Percentiles rank a stretch among this genome's conserved stretches.
Conservation (phyloP, 2,329 filamentous ascomycete genomes). For the Penicillium sp. region DNA sequence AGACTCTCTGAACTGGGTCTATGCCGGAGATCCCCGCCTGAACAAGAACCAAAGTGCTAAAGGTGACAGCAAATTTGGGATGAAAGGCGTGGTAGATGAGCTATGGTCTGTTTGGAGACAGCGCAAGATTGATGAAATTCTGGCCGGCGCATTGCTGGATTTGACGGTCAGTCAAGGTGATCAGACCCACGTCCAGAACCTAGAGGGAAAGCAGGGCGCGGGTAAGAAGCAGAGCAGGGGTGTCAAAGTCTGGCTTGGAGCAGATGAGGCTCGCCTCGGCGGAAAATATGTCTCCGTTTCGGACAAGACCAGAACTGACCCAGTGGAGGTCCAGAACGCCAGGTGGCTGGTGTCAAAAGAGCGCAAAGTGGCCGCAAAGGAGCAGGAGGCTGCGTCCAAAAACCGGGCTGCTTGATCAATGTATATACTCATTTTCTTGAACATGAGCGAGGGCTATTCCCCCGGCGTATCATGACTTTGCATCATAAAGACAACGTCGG, state of each 20-base stretch:
- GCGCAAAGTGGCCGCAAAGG: constrained; percentile 36
- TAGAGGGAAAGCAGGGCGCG: constrained; percentile 21
- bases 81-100: constrained; percentile 66
- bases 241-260: constrained; percentile 59
- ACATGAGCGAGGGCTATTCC: background rate
- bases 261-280: constrained; percentile 51
- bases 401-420: constrained; percentile 5
- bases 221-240: constrained; percentile 36
- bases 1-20: constrained; percentile 73
- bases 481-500: constrained; percentile 76
- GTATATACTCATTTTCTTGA: constrained; percentile 1
- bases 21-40: constrained; percentile 65
- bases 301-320: constrained; percentile 55
- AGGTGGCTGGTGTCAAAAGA: constrained; percentile 56
- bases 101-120: constrained; percentile 82
- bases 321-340: constrained; percentile 62
- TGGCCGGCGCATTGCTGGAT: constrained; percentile 72
- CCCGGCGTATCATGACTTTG: constrained; percentile 43
- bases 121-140: constrained; percentile 83
- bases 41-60: constrained; percentile 42
- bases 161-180: constrained; percentile 50
- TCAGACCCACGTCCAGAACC: constrained; percentile 27
- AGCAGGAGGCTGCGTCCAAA: constrained; percentile 13
- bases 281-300: constrained; percentile 60
- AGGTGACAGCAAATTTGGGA: constrained; percentile 61